Evolutionary conservation across 306 rosid species (phyloP), one percentile per base, ranked within the genome.

Genomic region (Quercus mongolica): DNA sequence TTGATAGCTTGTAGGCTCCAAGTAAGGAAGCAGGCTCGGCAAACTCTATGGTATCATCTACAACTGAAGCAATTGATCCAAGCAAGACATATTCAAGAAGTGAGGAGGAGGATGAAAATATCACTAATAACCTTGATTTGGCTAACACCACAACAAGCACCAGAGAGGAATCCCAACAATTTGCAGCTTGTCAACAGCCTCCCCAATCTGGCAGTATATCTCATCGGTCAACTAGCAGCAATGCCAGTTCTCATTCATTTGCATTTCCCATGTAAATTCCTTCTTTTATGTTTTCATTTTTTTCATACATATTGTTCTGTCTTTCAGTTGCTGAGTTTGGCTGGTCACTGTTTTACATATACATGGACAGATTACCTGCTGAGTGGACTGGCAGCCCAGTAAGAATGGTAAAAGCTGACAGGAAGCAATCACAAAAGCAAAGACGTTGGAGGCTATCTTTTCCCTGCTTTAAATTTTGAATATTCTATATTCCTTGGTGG

Each of bases 321-420:
- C 26, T 6, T 54, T 20, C 69, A 54, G 10, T 25, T 75, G 13
- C 30, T 31, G 17, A 13, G 51, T 75, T 33, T 35, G 78, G 49
- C 51, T 41, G 51, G 63, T 74, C 49, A 33, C 78, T 68, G 28
- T 71, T 62, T 49, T 54, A 33, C 26, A 74, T 44, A 25, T 69
- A 79, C 25, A 54, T 76, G 51, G 52, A 72, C 93, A 92, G 98
- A 83, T 86, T 94, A 55, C 71, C 84, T 2, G 21, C 77, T 18
- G 94, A 92, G 81, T 94, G 98, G 98, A 84, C 18, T 49, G 97
- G 98, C 74, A 94, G 98, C 78, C 98, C 98, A 0, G 92, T 78
- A 78, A 86, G 93, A 78, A 94, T 94, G 98, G 78, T 1, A 57
- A 85, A 76, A n/a, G 87, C 88, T 33, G 87, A 85, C n/a, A 77